phyloP scores from a whole-genome alignment of 1,139 yeast genomes.

The Kazachstania sp. region DNA sequence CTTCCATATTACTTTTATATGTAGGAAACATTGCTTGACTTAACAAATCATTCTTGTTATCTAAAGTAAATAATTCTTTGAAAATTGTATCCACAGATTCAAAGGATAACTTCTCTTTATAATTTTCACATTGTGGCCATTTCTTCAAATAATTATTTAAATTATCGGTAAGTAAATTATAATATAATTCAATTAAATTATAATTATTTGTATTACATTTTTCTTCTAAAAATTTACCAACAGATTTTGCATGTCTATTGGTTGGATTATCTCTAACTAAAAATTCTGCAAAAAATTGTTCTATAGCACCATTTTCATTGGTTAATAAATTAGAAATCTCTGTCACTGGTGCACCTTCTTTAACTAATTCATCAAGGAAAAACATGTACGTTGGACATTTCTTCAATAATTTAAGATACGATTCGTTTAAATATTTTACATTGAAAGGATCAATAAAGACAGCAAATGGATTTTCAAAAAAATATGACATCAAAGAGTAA shows the following conservation, averaged over 20 bases:
- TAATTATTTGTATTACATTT: constrained; percentile 22
- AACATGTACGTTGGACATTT: constrained; percentile 42
- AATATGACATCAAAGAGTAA: constrained; percentile 60
- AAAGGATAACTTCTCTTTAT: constrained; percentile 20
- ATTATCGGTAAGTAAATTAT: constrained; percentile 23
- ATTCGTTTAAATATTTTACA: constrained; percentile 28
- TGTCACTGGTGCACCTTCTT: constrained; percentile 21
- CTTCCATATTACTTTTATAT: constrained; percentile 27
- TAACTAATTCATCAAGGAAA: constrained; percentile 32
- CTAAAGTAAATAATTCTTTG: constrained; percentile 29
- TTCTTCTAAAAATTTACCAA: constrained; percentile 22
- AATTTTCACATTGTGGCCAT: constrained; percentile 23
- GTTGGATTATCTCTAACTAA: constrained; percentile 30
- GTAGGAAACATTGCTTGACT: constrained; percentile 28
- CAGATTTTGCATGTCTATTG: constrained; percentile 26
- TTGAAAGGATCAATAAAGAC: constrained; percentile 35
- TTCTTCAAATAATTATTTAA: constrained; percentile 18
- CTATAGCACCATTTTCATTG: constrained; percentile 21
- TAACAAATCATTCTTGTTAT: constrained; percentile 27
- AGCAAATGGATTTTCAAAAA: constrained; percentile 60
- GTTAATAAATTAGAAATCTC: constrained; percentile 23
- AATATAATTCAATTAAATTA: constrained; percentile 27
- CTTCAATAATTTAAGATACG: constrained; percentile 35
- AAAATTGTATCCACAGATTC: constrained; percentile 28
- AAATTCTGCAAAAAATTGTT: constrained; percentile 29